Base-by-base conservation (phyloP, 2,329 filamentous ascomycete species). In the Fusarium sp. region DNA sequence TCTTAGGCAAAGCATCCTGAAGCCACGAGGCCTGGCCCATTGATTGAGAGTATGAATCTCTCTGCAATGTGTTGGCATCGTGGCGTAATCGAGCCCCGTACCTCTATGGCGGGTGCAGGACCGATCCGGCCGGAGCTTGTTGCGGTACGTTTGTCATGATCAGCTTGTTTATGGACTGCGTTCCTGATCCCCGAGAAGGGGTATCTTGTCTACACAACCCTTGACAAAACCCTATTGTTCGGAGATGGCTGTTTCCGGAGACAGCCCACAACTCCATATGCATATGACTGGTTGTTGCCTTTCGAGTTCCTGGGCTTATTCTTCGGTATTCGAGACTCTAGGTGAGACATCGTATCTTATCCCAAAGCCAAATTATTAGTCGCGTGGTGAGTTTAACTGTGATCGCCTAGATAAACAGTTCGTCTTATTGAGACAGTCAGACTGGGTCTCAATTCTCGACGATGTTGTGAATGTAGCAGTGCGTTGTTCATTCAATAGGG, bases 51-150 rank as follows among this genome's bases (percentile, higher is more conserved):
- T 61, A 37, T 65, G 62, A 71, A 63, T 55, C 51, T 19, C 26
- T 51, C 55, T 43, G 56, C 44, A 58, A 57, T 52, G 56, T 19
- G 52, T 37, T 35, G 41, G 35, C 48, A 58, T 51, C 53, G 50
- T 56, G 53, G 65, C 56, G 55, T 39, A 52, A 47, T 39, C 56
- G 37, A 41, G 35, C 26, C 39, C n/a, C 35, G 35, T 37, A 37
- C 35, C 35, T 19, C 47, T 40, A 47, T 26, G 50, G 43, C 39
- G 40, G 48, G 13, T 43, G 28, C 24, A 55, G 20, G 56, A 58
- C 52, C 49, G 53, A 46, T 67, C 57, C 60, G 52, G 67, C 48
- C 45, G 24, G 62, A 64, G 60, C 48, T 52, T 64, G 64, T 58
- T 60, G 30, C 40, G 53, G 53, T 30, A 35, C 58, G 30, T 33